phyloP scores from a whole-genome alignment of 805 yeast species.

The Sungouiella thailandica region DNA sequence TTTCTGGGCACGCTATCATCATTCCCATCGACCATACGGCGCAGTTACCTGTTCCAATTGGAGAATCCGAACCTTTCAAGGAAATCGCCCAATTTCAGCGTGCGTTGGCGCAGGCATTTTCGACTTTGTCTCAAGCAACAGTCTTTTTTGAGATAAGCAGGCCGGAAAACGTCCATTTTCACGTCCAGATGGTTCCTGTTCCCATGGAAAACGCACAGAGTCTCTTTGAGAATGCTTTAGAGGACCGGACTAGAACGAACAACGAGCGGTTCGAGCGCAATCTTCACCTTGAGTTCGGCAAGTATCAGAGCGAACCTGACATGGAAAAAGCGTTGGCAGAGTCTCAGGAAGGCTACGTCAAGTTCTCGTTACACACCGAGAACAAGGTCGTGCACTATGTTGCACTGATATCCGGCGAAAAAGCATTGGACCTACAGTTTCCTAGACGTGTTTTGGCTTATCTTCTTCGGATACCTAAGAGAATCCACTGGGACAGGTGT shows the following conservation, averaged over 20 bases:
- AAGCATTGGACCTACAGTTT: slow-evolving; percentile 68
- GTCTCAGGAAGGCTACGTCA: slow-evolving; percentile 29
- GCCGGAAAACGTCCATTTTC: slow-evolving; percentile 63
- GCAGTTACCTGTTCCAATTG: slow-evolving; percentile 6
- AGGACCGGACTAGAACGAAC: slow-evolving; percentile 39
- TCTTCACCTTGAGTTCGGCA: slow-evolving; percentile 39
- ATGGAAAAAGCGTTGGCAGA: slow-evolving; percentile 16
- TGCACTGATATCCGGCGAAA: slow-evolving; percentile 17
- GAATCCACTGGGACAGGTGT: slow-evolving; percentile 76
- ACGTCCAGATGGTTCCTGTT: slow-evolving; percentile 73
- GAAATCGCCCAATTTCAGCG: slow-evolving; percentile 48
- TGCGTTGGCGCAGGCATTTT: slow-evolving; percentile 48
- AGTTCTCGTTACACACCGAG: slow-evolving; percentile 25
- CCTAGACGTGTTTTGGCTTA: slow-evolving; percentile 76
- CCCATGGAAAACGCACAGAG: slow-evolving; percentile 27
- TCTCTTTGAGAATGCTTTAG: slow-evolving; percentile 43
- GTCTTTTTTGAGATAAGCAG: slow-evolving; percentile 71
- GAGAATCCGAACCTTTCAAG: background rate
- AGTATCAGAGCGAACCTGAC: slow-evolving; percentile 16
- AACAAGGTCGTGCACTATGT: slow-evolving; percentile 7
- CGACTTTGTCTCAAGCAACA: slow-evolving; percentile 36
- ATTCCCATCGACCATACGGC: slow-evolving; percentile 77
- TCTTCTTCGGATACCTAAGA: slow-evolving; percentile 53
- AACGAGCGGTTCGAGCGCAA: slow-evolving; percentile 44
- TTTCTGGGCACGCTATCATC: slow-evolving; percentile 79